Conservation (phyloP, 2,329 filamentous ascomycete genomes). For the Colletotrichum lindemuthianum region DNA sequence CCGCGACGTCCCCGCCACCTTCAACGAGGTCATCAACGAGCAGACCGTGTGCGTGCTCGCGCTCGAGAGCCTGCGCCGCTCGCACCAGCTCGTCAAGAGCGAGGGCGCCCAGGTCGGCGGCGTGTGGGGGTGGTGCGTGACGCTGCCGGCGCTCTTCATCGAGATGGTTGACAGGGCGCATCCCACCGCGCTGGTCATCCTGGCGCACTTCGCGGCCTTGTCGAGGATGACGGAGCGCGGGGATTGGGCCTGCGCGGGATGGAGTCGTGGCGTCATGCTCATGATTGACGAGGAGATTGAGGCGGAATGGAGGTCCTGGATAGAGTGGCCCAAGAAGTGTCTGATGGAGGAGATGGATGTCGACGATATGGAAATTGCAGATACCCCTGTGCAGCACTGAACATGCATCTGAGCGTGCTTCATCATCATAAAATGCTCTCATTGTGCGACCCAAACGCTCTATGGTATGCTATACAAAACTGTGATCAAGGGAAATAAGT, state of each 20-base stretch:
- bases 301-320: conserved; percentile 30
- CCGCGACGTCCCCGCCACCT: conserved; percentile 24
- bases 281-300: conserved; percentile 32
- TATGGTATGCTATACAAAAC: no score
- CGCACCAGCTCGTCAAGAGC: conserved; percentile 11
- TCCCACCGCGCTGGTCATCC: conserved; percentile 24
- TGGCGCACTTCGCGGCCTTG: conserved; percentile 20
- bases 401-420: no score
- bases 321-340: conserved; percentile 36
- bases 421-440: not conserved
- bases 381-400: conserved; percentile 2
- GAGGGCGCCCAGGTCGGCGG: conserved; percentile 6
- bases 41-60: conserved; percentile 34
- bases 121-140: conserved; percentile 35
- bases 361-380: conserved; percentile 33
- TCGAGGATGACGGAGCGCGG: conserved; percentile 3
- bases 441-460: not conserved
- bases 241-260: conserved; percentile 34
- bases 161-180: conserved; percentile 34
- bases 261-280: conserved; percentile 33
- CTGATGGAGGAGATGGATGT: conserved; percentile 33
- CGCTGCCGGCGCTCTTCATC: conserved; percentile 35
- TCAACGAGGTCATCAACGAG: conserved; percentile 25
- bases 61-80: conserved; percentile 32
- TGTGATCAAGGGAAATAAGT: no score